Evolutionary conservation across 2,329 filamentous ascomycete genomes (phyloP).

Genomic region (Fusarium equiseti): DNA sequence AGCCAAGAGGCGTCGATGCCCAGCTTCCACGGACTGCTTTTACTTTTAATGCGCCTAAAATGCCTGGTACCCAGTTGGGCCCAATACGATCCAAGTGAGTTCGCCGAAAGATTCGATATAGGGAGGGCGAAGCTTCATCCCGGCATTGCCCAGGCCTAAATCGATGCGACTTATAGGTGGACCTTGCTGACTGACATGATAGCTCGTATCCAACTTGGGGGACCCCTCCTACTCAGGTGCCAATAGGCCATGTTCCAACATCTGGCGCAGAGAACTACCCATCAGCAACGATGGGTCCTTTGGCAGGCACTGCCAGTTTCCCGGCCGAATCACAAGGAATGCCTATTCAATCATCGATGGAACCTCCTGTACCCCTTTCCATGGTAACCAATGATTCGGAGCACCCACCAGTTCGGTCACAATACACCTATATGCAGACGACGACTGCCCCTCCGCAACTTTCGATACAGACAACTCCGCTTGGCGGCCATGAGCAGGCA

Average conservation of each 20-base stretch:
- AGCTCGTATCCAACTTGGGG: constrained; percentile 72
- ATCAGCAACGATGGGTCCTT: constrained; percentile 63
- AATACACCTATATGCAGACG: constrained; percentile 67
- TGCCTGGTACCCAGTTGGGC: constrained; percentile 65
- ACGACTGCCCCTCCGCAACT: constrained; percentile 64
- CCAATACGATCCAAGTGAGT: constrained; percentile 71
- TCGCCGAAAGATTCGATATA: neutral
- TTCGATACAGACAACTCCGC: constrained; percentile 54
- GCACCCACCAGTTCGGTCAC: constrained; percentile 62
- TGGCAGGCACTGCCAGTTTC: constrained; percentile 62
- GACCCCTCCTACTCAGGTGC: constrained; percentile 56
- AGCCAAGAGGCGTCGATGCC: constrained; percentile 63
- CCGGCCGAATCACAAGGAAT: constrained; percentile 66
- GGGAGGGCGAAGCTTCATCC: neutral
- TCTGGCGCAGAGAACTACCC: constrained; percentile 62
- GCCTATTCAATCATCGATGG: constrained; percentile 65
- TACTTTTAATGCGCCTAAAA: constrained; percentile 69
- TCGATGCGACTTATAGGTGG: neutral
- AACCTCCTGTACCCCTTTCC: constrained; percentile 64
- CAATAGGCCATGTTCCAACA: constrained; percentile 63
- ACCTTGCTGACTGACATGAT: constrained; percentile 47
- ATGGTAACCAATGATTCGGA: constrained; percentile 63
- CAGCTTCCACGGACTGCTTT: constrained; percentile 69
- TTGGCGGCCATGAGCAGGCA: constrained; percentile 57
- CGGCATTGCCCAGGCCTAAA: neutral